Evolutionary conservation across 306 rosid genomes (phyloP).

Genomic region (Casuarina equisetifolia): DNA sequence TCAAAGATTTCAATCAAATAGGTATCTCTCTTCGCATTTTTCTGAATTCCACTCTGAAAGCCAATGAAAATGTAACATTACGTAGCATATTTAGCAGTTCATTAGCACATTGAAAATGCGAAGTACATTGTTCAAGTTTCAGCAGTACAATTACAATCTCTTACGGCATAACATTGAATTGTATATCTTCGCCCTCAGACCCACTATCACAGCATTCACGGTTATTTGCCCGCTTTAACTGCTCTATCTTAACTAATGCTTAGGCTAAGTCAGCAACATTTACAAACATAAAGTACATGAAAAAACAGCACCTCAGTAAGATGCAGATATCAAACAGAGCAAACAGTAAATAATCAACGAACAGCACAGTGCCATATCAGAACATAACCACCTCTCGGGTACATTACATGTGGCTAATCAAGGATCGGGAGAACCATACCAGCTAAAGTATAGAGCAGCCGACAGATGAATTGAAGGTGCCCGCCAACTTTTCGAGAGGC

Average conservation of each 20-base stretch:
- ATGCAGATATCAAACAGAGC: conserved; percentile 8
- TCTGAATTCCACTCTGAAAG: not conserved
- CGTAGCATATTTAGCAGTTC: not conserved
- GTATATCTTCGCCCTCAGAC: not conserved
- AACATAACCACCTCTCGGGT: conserved; percentile 17
- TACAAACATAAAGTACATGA: conserved; percentile 16
- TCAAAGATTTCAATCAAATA: too few species aligned
- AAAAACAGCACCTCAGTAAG: conserved; percentile 14
- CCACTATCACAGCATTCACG: not conserved
- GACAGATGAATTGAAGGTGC: conserved; percentile 16
- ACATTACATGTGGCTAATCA: conserved; percentile 10
- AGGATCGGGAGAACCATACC: conserved; percentile 4
- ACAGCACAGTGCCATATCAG: conserved; percentile 7
- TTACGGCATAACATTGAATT: not conserved
- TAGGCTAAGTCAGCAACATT: conserved; percentile 1
- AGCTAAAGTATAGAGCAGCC: conserved; percentile 9
- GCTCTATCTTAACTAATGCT: not conserved
- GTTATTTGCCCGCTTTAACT: not conserved
- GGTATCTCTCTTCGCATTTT: not conserved
- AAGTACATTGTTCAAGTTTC: not conserved
- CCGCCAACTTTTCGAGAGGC: conserved; percentile 6
- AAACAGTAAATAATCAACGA: conserved; percentile 1
- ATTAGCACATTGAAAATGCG: not conserved
- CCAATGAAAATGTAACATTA: not conserved
- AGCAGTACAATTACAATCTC: not conserved